Percentiles rank a stretch among this genome's conserved stretches.
Evolutionary conservation across 352 stramenopile genomes (phyloP).

Genomic region (Globisporangium nagaii): DNA sequence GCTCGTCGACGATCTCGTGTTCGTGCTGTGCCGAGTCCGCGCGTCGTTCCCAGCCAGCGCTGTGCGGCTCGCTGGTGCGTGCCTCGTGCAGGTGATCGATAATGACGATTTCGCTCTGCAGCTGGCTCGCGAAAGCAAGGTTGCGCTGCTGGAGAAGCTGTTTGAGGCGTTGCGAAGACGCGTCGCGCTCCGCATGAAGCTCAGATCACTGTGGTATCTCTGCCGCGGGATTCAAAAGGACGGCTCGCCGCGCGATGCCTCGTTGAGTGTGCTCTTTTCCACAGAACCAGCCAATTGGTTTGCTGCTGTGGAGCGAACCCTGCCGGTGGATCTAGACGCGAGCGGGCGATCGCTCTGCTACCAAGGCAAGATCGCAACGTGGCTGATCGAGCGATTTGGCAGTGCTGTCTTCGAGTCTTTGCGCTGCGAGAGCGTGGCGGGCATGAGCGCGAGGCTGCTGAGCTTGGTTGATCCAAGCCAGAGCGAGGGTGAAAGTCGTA

Average conservation of each 20-base stretch:
- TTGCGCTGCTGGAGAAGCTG: neutral
- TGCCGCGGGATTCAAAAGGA: neutral
- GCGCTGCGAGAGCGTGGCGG: neutral
- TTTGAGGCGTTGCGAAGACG: neutral
- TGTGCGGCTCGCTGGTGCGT: neutral
- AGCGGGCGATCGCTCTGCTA: neutral
- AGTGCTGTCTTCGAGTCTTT: neutral
- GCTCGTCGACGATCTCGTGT: neutral
- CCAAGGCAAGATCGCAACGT: neutral
- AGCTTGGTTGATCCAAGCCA: neutral
- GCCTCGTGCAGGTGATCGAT: neutral
- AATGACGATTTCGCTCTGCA: neutral
- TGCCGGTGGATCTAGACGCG: neutral
- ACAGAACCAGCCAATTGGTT: neutral
- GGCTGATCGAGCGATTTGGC: neutral
- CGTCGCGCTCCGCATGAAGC: neutral
- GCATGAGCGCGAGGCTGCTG: neutral
- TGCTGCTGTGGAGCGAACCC: neutral
- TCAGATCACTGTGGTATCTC: neutral
- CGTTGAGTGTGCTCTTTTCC: no score
- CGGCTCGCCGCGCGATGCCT: no score
- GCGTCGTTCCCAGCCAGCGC: neutral
- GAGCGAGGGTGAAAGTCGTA: neutral
- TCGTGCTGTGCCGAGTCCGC: neutral
- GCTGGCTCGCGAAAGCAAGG: neutral